Conservation (phyloP, 179 eudicot genomes). For the Spinacia oleracea region DNA sequence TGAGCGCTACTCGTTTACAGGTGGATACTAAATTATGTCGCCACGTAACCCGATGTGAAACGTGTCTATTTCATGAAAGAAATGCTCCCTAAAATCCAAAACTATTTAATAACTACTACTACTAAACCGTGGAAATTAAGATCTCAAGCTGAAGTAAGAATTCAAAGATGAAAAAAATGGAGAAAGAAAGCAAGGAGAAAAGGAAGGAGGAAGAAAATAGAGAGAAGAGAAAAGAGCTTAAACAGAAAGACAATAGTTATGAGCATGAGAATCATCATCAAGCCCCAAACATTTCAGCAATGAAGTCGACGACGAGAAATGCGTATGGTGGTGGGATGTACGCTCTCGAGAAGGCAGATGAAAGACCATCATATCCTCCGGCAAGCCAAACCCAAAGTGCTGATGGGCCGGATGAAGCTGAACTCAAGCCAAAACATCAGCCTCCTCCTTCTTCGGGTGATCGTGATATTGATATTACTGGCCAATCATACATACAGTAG, state of each 20-base stretch:
- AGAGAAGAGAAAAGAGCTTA: background rate
- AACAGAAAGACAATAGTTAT: background rate
- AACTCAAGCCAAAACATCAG: slow-evolving; percentile 40
- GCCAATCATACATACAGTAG: slow-evolving; percentile 79
- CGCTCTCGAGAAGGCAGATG: slow-evolving; percentile 40
- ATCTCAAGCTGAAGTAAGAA: background rate
- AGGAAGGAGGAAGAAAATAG: background rate
- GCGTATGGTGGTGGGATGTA: slow-evolving; percentile 90
- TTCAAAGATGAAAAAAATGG: background rate
- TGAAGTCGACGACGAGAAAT: slow-evolving; percentile 51
- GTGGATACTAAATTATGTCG: too few species aligned
- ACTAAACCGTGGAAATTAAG: background rate
- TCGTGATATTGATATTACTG: slow-evolving; percentile 72
- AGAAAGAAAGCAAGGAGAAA: background rate
- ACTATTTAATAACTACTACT: background rate
- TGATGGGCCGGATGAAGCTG: slow-evolving; percentile 59
- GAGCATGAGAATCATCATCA: slow-evolving; percentile 9
- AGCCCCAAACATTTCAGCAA: slow-evolving; percentile 39
- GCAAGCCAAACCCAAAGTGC: slow-evolving; percentile 78
- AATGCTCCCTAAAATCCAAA: too few species aligned
- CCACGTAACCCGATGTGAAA: too few species aligned
- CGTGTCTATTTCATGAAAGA: too few species aligned
- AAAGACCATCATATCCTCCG: slow-evolving; percentile 31
- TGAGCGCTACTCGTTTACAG: too few species aligned
- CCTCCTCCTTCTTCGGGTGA: slow-evolving; percentile 79